Conservation (phyloP, 257 asterid species). For the Cordia subcordata region DNA sequence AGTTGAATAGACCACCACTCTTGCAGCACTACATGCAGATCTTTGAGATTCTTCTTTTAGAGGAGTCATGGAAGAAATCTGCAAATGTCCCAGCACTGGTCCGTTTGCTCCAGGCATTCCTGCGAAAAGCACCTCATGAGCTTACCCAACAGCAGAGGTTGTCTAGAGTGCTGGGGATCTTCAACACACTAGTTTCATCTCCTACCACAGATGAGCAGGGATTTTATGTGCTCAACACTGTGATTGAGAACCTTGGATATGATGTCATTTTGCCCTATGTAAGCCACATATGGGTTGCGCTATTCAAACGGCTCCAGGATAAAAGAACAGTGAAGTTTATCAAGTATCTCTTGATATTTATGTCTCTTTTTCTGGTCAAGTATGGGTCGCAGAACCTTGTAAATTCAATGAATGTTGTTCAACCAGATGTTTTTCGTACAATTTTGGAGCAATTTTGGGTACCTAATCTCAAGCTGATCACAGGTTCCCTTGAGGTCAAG, state of each 20-base stretch:
- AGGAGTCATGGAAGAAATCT: slow-evolving; percentile 81
- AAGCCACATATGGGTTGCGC: slow-evolving; percentile 68
- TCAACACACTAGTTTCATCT: slow-evolving; percentile 55
- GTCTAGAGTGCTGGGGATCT: slow-evolving; percentile 71
- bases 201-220: slow-evolving; percentile 82
- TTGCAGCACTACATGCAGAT: slow-evolving; percentile 72
- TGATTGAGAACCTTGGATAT: slow-evolving; percentile 74
- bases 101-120: slow-evolving; percentile 88
- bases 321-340: slow-evolving; percentile 56
- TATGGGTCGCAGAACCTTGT: slow-evolving; percentile 68
- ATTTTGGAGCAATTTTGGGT: slow-evolving; percentile 80
- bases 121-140: slow-evolving; percentile 78
- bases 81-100: slow-evolving; percentile 92
- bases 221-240: slow-evolving; percentile 89
- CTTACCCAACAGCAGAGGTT: slow-evolving; percentile 74
- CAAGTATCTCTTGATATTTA: slow-evolving; percentile 69
- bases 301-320: slow-evolving; percentile 62
- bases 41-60: slow-evolving; percentile 67
- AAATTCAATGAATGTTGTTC: slow-evolving; percentile 70
- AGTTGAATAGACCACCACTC: slow-evolving; percentile 53
- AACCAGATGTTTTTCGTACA: slow-evolving; percentile 50
- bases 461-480: slow-evolving; percentile 70
- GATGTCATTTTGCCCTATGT: slow-evolving; percentile 59
- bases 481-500: slow-evolving; percentile 72
- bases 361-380: slow-evolving; percentile 86